Evolutionary conservation across 2,329 filamentous ascomycete species (phyloP).

Genomic region (Penicillium sp.): DNA sequence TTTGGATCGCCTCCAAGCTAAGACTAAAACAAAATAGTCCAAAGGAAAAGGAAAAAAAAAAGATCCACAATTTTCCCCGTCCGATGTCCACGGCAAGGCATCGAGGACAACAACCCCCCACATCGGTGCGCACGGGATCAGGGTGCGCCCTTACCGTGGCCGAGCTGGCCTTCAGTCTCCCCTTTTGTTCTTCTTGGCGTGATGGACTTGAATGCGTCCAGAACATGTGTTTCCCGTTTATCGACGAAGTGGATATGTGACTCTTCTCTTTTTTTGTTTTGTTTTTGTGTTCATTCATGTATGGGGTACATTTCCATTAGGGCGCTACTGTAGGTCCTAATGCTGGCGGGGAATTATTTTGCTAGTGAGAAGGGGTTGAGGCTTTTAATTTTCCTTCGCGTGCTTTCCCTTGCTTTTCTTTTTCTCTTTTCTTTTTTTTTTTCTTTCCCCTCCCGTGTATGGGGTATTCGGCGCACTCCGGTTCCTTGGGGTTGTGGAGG

Average conservation of each 20-base stretch:
- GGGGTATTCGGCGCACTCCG: neutral
- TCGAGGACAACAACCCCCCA: neutral
- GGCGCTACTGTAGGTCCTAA: constrained; percentile 3
- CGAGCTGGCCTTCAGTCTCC: neutral
- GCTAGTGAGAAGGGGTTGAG: neutral
- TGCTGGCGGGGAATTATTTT: neutral
- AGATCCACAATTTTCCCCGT: neutral
- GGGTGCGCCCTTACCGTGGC: neutral
- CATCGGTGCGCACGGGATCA: constrained; percentile 8
- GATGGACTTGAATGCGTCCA: neutral
- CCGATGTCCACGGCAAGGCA: neutral
- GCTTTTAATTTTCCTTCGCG: neutral
- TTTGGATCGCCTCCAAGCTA: neutral
- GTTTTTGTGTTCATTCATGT: neutral
- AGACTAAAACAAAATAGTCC: neutral
- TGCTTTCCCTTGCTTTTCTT: neutral
- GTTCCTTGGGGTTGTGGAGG: neutral
- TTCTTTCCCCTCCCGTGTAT: neutral
- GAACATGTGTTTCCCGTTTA: neutral
- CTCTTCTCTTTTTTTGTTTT: neutral
- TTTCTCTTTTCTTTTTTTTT: neutral
- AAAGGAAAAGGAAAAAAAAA: neutral
- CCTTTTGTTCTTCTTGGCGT: neutral
- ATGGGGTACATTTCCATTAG: constrained; percentile 1
- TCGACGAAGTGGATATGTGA: neutral